phyloP scores from a whole-genome alignment of 768 basidiomycete species.

The Hypholoma sublateritium region DNA sequence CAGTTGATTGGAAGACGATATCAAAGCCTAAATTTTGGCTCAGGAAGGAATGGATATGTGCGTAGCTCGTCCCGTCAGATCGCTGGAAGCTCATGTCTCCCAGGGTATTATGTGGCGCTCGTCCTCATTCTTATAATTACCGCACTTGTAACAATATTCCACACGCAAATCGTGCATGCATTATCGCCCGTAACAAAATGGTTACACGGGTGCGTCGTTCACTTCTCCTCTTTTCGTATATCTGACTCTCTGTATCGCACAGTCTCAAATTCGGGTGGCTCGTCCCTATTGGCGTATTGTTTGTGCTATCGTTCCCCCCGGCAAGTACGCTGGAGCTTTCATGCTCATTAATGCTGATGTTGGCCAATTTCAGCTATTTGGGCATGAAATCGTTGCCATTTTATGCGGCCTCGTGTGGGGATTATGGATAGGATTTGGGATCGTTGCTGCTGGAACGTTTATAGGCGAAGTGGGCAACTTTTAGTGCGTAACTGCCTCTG shows the following conservation, averaged over 20 bases:
- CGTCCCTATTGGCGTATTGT: constrained; percentile 79
- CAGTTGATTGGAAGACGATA: constrained; percentile 46
- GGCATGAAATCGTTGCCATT: constrained; percentile 89
- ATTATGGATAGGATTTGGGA: constrained; percentile 82
- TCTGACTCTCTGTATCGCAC: neutral
- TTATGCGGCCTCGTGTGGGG: constrained; percentile 93
- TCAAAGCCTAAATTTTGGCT: constrained; percentile 51
- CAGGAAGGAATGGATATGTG: constrained; percentile 56
- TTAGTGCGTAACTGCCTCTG: constrained; percentile 50
- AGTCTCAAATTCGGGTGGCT: constrained; percentile 65
- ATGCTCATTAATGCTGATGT: neutral
- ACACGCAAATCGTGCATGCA: constrained; percentile 71
- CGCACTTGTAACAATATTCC: constrained; percentile 58
- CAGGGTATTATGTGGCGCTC: constrained; percentile 53
- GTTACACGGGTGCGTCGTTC: constrained; percentile 60
- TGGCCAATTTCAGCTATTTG: constrained; percentile 60
- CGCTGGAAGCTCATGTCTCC: neutral
- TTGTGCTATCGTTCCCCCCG: constrained; percentile 86
- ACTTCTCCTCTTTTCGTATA: neutral
- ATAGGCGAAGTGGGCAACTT: constrained; percentile 88
- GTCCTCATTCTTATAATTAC: constrained; percentile 47
- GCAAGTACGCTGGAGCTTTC: constrained; percentile 42
- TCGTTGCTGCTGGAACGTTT: constrained; percentile 81
- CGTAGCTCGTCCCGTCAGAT: constrained; percentile 21
- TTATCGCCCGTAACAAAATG: constrained; percentile 65